These are phyloP conservation scores for Polychytrium aggregatum DNA, from an alignment of 192 early-diverging fungal species.

Conservation along the genomic window DNA sequence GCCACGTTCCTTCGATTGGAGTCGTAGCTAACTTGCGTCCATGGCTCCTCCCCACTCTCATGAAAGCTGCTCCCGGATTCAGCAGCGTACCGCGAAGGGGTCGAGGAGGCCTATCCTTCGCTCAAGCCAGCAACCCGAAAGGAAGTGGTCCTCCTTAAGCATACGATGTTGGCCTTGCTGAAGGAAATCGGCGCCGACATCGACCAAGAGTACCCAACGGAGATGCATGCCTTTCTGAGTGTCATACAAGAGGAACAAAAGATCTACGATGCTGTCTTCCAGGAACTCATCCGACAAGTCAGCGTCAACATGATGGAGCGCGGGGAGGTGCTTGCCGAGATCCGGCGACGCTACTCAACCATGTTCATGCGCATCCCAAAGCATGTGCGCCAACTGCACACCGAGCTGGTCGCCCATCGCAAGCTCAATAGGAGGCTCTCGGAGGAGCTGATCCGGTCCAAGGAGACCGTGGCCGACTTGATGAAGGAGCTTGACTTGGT, in stretches of 20 bases:
- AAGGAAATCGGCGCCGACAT: constrained; percentile 29
- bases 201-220: constrained; percentile 41
- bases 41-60: no score
- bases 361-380: constrained; percentile 48
- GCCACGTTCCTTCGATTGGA: no score
- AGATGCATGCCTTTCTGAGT: constrained; percentile 45
- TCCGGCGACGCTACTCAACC: constrained; percentile 40
- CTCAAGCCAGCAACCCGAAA: constrained; percentile 34
- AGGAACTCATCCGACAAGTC: constrained; percentile 44
- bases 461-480: constrained; percentile 33
- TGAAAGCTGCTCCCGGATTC: no score
- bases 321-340: constrained; percentile 43
- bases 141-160: constrained; percentile 42
- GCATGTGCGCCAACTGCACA: constrained; percentile 43
- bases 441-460: constrained; percentile 34
- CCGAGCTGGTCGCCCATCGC: constrained; percentile 43
- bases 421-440: constrained; percentile 38
- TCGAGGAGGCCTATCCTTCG: not conserved
- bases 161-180: constrained; percentile 37
- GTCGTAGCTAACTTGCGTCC: no score
- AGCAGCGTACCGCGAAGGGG: no score
- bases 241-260: constrained; percentile 48
- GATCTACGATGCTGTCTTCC: constrained; percentile 48
- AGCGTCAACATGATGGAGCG: constrained; percentile 51
- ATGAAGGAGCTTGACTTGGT: constrained; percentile 36